Evolutionary conservation across 2,329 filamentous ascomycete genomes (phyloP).

Genomic region (Monilinia laxa): DNA sequence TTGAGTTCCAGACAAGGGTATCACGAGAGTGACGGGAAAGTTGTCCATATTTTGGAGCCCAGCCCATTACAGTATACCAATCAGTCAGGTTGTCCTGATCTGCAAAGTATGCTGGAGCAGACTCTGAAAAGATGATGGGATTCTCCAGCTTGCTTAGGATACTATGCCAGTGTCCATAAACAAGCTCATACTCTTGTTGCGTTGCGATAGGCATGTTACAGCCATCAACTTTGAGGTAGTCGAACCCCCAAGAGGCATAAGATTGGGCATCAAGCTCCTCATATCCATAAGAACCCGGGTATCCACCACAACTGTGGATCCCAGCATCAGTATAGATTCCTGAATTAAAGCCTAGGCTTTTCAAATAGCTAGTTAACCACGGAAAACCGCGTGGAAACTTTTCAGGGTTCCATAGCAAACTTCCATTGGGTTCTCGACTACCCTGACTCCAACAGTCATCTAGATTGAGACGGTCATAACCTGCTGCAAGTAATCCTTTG

Average conservation of each 20-base stretch:
- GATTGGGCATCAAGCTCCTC: constrained; percentile 58
- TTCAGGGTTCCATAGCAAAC: constrained; percentile 47
- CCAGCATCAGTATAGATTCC: constrained; percentile 62
- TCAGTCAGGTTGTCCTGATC: constrained; percentile 43
- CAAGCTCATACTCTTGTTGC: constrained; percentile 44
- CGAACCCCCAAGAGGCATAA: constrained; percentile 55
- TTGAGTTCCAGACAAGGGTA: constrained; percentile 35
- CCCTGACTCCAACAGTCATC: constrained; percentile 62
- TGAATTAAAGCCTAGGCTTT: constrained; percentile 57
- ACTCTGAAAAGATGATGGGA: constrained; percentile 41
- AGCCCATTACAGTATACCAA: constrained; percentile 50
- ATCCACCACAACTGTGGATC: constrained; percentile 50
- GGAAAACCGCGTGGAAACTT: constrained; percentile 61
- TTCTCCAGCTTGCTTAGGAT: constrained; percentile 36
- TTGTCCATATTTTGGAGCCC: constrained; percentile 42
- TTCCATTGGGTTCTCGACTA: constrained; percentile 44
- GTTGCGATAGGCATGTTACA: constrained; percentile 46
- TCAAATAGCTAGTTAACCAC: constrained; percentile 54
- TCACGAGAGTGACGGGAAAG: constrained; percentile 42
- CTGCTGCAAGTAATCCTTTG: constrained; percentile 50
- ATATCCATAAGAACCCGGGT: constrained; percentile 56
- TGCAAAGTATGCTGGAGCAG: constrained; percentile 53
- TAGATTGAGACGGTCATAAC: constrained; percentile 58
- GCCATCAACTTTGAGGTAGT: constrained; percentile 61
- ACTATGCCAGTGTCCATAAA: constrained; percentile 46